Evolutionary conservation across 169 alveolate species (phyloP).

Genomic region (Plasmodium yoelii): DNA sequence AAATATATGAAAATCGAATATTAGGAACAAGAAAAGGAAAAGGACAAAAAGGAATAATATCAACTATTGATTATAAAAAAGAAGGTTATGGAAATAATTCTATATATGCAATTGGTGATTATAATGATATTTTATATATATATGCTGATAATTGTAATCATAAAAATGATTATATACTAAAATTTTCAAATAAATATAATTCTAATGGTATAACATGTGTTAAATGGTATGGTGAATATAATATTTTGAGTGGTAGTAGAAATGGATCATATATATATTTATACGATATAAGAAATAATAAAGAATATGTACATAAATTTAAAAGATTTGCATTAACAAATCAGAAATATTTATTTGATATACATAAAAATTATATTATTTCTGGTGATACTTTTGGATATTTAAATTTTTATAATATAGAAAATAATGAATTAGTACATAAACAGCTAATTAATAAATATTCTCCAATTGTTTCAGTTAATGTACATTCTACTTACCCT

Average conservation of each 20-base stretch:
- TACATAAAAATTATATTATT: slow-evolving; percentile 25
- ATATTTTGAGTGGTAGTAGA: slow-evolving; percentile 63
- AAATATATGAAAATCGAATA: slow-evolving; percentile 55
- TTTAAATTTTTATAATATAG: slow-evolving; percentile 25
- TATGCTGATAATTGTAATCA: slow-evolving; percentile 72
- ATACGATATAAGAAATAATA: slow-evolving; percentile 42
- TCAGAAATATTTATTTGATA: slow-evolving; percentile 63
- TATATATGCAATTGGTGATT: slow-evolving; percentile 63
- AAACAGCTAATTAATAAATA: slow-evolving; percentile 40
- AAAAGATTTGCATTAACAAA: slow-evolving; percentile 59
- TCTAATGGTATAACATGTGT: slow-evolving; percentile 60
- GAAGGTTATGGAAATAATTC: slow-evolving; percentile 54
- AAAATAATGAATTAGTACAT: slow-evolving; percentile 16
- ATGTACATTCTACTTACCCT: slow-evolving; percentile 34
- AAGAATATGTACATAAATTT: slow-evolving; percentile 43
- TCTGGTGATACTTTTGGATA: slow-evolving; percentile 71
- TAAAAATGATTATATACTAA: slow-evolving; percentile 54
- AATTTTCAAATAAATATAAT: slow-evolving; percentile 20
- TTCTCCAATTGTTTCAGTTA: slow-evolving; percentile 47
- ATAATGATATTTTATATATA: slow-evolving; percentile 47
- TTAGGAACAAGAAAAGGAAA: slow-evolving; percentile 65
- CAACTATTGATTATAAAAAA: slow-evolving; percentile 50
- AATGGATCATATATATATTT: slow-evolving; percentile 31
- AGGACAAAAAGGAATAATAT: slow-evolving; percentile 71
- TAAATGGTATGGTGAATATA: slow-evolving; percentile 57